Base-by-base conservation (phyloP, 306 rosid genomes). In the Macrotyloma uniflorum region DNA sequence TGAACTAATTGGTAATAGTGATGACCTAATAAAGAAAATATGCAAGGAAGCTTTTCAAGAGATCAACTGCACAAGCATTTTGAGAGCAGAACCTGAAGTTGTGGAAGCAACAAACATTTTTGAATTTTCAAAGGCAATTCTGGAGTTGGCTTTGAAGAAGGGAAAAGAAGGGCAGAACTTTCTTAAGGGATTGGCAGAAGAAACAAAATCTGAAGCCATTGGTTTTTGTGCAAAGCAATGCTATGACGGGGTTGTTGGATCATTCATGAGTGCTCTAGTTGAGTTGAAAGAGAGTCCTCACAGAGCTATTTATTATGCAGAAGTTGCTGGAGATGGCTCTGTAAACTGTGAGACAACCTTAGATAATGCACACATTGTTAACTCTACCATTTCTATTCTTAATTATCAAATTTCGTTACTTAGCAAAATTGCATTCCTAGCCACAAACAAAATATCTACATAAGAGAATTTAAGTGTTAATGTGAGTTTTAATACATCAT, bases 291-390 rank as follows among this genome's bases (percentile, higher is more conserved):
- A 63, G 3, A 84, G 80, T 40, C 19, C 70, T 7, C 0, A 14
- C 4, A 62, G 67, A 6, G 84, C 90, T 1, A 86, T 65, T 10
- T 86, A 84, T 16, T 85, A 84, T n/a, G 74, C 75, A 0, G 67
- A 32, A 2, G 30, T 63, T 32, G 85, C 86, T 0, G 57, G 51
- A 6, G 86, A 75, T n/a, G 46, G 43, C 4, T 26, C 86, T 1
- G 5, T 1, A 0, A 0, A 1, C 0, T 85, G 91, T 15, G 69
- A 74, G 1, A 49, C 20, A 18, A 65, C 13, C 0, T 12, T 87
- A 67, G 46, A 16, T 6, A 0, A 3, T 0, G 33, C 0, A 14
- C 12, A 61, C 0, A 16, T 67, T 8, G 32, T 28, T 19, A 74
- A 75, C 28, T 74, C 75, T 1, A 10, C 20, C 2, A 68, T 88